These are phyloP conservation scores for Tulasnella sp. DNA, from an alignment of 768 basidiomycete species.

Conservation along the genomic window DNA sequence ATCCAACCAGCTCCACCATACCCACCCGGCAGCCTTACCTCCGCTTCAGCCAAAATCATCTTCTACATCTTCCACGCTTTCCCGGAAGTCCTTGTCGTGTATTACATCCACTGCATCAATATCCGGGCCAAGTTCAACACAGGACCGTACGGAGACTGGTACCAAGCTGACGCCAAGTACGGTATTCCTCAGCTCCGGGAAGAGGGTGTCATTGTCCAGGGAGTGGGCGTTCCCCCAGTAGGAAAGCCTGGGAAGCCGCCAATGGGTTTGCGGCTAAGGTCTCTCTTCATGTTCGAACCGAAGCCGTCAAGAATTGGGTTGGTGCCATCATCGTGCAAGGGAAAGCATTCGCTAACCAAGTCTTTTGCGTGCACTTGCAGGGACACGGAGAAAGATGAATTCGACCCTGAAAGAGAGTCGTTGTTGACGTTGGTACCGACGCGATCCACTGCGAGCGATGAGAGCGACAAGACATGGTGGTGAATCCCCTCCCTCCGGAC, in stretches of 20 bases:
- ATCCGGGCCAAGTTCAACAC: constrained; percentile 13
- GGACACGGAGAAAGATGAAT: too few species aligned
- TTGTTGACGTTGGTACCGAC: neutral
- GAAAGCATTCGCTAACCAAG: too few species aligned
- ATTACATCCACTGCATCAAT: neutral
- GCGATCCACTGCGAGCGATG: neutral
- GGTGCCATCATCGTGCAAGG: too few species aligned
- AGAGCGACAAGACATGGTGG: neutral
- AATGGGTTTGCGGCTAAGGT: too few species aligned
- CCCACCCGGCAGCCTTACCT: constrained; percentile 4
- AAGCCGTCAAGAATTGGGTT: too few species aligned
- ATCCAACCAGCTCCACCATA: neutral
- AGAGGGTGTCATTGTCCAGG: neutral
- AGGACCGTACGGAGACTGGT: constrained; percentile 15
- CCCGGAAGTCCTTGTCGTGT: neutral
- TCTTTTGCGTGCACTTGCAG: too few species aligned
- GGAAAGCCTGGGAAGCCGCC: neutral
- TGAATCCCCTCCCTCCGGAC: too few species aligned
- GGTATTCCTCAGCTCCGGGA: constrained; percentile 16
- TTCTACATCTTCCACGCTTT: constrained; percentile 14
- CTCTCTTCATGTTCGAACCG: too few species aligned
- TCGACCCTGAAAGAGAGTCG: neutral
- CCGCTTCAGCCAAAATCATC: neutral
- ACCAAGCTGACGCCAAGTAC: neutral
- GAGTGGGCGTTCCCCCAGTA: neutral